These are phyloP conservation scores for Lodderomyces metapsilosis DNA, from an alignment of 1,139 yeast species.

Conservation along the genomic window DNA sequence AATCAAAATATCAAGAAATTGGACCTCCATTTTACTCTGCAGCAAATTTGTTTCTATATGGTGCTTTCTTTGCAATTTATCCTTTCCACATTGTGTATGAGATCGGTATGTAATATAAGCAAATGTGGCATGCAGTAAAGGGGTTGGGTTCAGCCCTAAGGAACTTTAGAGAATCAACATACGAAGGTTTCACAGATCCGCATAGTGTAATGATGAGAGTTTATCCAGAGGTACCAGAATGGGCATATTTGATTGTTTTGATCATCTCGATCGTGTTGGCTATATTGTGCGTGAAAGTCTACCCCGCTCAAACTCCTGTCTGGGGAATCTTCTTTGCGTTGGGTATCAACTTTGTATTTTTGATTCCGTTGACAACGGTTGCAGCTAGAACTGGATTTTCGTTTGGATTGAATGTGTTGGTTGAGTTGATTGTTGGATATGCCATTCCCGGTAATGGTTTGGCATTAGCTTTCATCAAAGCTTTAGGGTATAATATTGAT, in stretches of 20 bases:
- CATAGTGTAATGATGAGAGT: constrained; percentile 55
- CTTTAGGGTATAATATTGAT: constrained; percentile 57
- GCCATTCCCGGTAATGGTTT: constrained; percentile 61
- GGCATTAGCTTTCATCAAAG: constrained; percentile 57
- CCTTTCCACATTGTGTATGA: constrained; percentile 56
- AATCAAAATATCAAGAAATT: constrained; percentile 37
- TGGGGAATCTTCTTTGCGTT: constrained; percentile 61
- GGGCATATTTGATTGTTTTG: constrained; percentile 52
- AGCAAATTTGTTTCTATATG: constrained; percentile 47
- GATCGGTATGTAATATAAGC: constrained; percentile 28
- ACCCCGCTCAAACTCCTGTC: constrained; percentile 50
- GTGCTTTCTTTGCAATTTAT: constrained; percentile 58
- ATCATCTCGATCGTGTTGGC: constrained; percentile 50
- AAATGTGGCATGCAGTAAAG: constrained; percentile 15
- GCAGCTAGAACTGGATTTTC: too few species aligned
- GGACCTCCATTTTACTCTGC: constrained; percentile 49
- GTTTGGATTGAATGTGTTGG: constrained; percentile 57
- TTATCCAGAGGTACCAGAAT: constrained; percentile 63
- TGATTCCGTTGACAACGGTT: too few species aligned
- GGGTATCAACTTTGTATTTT: too few species aligned
- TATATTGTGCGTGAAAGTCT: constrained; percentile 45
- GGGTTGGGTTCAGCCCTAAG: constrained; percentile 10
- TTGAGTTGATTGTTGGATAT: constrained; percentile 60
- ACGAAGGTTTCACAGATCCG: constrained; percentile 41
- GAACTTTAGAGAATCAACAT: constrained; percentile 15